These are phyloP conservation scores for Suillus ampliporus DNA, from an alignment of 768 basidiomycete genomes.

Conservation along the genomic window DNA sequence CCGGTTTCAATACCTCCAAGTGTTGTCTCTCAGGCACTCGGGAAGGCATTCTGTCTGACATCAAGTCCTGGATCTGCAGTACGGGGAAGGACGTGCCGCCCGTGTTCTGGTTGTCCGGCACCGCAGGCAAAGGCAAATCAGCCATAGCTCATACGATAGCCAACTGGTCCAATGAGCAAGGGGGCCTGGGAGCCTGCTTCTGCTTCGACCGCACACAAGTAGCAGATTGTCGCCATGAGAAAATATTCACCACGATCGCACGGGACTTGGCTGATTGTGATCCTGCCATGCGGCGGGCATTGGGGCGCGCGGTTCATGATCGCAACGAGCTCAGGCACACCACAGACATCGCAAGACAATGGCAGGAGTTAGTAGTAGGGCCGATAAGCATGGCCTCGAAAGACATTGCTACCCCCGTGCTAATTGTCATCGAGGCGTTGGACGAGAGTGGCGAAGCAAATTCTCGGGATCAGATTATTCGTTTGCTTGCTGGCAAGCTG, in stretches of 20 bases:
- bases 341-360: slow-evolving; percentile 10
- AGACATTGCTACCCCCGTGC: too few relatives aligned
- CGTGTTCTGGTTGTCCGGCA: slow-evolving; percentile 20
- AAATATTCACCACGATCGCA: slow-evolving; percentile 10
- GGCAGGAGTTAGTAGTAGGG: slow-evolving; percentile 21
- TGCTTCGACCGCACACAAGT: slow-evolving; percentile 18
- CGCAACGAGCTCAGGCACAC: slow-evolving; percentile 1
- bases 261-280: slow-evolving; percentile 4
- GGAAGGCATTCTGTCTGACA: slow-evolving; percentile 15
- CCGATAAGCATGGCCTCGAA: slow-evolving; percentile 8
- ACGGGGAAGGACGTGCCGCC: slow-evolving; percentile 1
- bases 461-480: too few relatives aligned
- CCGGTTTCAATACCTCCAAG: background rate
- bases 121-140: slow-evolving; percentile 23
- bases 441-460: too few relatives aligned
- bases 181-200: slow-evolving; percentile 19
- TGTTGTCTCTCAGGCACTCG: slow-evolving; percentile 21
- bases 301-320: background rate
- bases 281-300: background rate
- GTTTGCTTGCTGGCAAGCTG: too few relatives aligned
- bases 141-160: slow-evolving; percentile 24
- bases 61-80: slow-evolving; percentile 20
- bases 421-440: too few relatives aligned
- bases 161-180: slow-evolving; percentile 11
- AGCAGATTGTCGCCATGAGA: background rate